Evolutionary conservation across 345 rosid species (phyloP).

Genomic region (Turritis glabra): DNA sequence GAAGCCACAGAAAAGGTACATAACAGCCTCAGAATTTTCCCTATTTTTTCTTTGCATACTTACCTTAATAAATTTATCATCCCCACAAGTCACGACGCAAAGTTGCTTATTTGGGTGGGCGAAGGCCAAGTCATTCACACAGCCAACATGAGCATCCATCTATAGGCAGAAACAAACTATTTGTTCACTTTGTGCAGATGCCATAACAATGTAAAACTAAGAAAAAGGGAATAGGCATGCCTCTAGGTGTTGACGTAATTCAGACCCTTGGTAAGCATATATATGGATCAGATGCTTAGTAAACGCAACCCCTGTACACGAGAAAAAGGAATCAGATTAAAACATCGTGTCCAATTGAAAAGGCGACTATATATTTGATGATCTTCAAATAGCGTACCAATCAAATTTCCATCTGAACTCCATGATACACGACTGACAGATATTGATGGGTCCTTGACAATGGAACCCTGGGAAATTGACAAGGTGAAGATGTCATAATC

Average conservation of each 20-base stretch:
- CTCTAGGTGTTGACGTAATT: slow-evolving; percentile 60
- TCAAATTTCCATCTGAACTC: slow-evolving; percentile 63
- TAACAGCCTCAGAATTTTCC: not conserved
- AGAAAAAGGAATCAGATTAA: not conserved
- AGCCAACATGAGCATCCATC: slow-evolving; percentile 72
- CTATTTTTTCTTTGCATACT: not conserved
- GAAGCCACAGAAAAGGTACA: not conserved
- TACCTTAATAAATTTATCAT: slow-evolving; percentile 64
- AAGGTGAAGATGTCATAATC: slow-evolving; percentile 3
- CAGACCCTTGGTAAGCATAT: slow-evolving; percentile 50
- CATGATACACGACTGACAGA: slow-evolving; percentile 61
- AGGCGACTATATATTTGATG: not conserved
- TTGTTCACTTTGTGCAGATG: not conserved
- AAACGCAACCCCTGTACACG: slow-evolving; percentile 65
- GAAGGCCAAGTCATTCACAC: slow-evolving; percentile 72
- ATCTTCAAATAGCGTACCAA: slow-evolving; percentile 45
- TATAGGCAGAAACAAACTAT: slow-evolving; percentile 23
- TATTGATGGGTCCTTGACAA: slow-evolving; percentile 44
- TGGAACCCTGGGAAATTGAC: slow-evolving; percentile 44
- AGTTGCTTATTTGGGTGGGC: slow-evolving; percentile 45
- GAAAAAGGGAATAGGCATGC: slow-evolving; percentile 23
- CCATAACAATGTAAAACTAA: not conserved
- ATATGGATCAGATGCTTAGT: slow-evolving; percentile 63
- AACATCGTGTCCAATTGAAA: slow-evolving; percentile 21
- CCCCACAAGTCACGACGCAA: slow-evolving; percentile 66